Base-by-base conservation (phyloP, 495 filamentous ascomycete genomes). In the Cenococcum geophilum region DNA sequence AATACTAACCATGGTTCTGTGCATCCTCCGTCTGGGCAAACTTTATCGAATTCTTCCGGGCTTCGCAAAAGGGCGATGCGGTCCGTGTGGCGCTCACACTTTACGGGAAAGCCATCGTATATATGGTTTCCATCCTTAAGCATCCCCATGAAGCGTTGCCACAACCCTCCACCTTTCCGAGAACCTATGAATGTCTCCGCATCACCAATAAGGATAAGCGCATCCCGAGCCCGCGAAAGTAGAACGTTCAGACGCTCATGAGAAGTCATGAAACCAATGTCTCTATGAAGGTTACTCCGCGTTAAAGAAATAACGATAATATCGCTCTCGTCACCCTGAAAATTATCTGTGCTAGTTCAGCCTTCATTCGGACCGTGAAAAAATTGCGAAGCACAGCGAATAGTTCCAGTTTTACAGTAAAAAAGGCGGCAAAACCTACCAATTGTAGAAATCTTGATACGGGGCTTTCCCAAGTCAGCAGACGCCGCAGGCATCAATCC, bases 301-400 rank as follows among this genome's bases (percentile, higher is more conserved):
- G 86, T 89, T 4, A 91, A 70, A 0, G 80, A 82, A 0, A 72
- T 83, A 36, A 92, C 77, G 1, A 91, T 86, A 25, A 91, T 87
- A 6, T 91, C 82, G 52, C 82, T 86, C 60, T 92, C 88, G 62
- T 92, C 88, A 1, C 89, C 89, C 69, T 91, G 89, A 60, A 86
- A 92, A 59, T 91, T 91, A 66, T 91, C 87, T 86, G n/a, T n/a
- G n/a, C n/a, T n/a, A n/a, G n/a, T n/a, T n/a, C n/a, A n/a, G n/a
- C n/a, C n/a, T n/a, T n/a, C n/a, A n/a, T n/a, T n/a, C n/a, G n/a
- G n/a, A n/a, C n/a, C n/a, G n/a, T n/a, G n/a, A n/a, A n/a, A n/a
- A n/a, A n/a, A n/a, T n/a, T n/a, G n/a, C n/a, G n/a, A n/a, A n/a
- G n/a, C n/a, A n/a, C n/a, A n/a, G n/a, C n/a, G n/a, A n/a, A n/a